Conservation (phyloP, 208 protist species). For the Acanthamoeba divionensis region DNA sequence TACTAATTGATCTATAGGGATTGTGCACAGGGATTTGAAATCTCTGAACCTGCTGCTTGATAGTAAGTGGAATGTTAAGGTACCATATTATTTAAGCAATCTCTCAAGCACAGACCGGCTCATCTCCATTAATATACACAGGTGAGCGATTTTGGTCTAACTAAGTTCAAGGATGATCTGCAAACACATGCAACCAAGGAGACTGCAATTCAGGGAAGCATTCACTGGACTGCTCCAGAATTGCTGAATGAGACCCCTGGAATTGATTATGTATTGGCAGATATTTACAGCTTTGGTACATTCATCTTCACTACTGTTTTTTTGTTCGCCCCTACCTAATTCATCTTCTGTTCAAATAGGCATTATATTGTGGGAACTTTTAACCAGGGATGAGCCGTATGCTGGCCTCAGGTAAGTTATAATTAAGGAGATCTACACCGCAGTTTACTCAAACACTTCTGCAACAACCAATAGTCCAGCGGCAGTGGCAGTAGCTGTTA, state of each 20-base stretch:
- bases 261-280: background rate
- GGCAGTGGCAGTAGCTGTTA: background rate
- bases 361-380: background rate
- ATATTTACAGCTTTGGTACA: background rate
- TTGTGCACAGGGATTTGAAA: background rate
- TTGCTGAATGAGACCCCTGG: background rate
- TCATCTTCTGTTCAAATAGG: no score
- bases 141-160: background rate
- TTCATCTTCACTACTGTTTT: no score
- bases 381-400: background rate
- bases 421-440: no score
- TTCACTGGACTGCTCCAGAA: no score
- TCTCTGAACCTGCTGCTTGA: background rate
- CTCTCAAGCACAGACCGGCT: background rate
- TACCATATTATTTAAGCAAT: no score
- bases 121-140: background rate
- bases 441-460: no score
- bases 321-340: no score
- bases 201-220: no score
- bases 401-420: background rate
- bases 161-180: background rate
- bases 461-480: no score
- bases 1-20: background rate
- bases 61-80: background rate
- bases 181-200: background rate